phyloP scores from a whole-genome alignment of 2,329 filamentous ascomycete genomes.

The Epichloe gansuensis region DNA sequence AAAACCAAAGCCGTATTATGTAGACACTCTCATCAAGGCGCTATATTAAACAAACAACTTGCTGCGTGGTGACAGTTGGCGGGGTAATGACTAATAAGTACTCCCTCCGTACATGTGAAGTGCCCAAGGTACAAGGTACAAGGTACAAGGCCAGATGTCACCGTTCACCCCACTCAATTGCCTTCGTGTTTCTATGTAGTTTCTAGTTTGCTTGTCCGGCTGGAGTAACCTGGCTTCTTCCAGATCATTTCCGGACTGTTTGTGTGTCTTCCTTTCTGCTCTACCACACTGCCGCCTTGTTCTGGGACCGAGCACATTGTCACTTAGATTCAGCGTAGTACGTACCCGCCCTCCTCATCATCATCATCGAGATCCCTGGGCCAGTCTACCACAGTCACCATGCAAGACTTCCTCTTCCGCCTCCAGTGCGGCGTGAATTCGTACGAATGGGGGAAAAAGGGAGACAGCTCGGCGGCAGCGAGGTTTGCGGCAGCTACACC shows the following conservation, averaged over 20 bases:
- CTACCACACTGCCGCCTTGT: not conserved
- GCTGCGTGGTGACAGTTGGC: not conserved
- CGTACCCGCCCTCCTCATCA: too few relatives aligned
- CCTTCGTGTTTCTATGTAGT: not conserved
- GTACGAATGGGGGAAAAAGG: constrained; percentile 95
- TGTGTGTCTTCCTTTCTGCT: not conserved
- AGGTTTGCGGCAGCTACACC: constrained; percentile 80
- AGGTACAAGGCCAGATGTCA: too few relatives aligned
- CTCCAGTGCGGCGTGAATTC: constrained; percentile 91
- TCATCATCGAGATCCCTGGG: too few relatives aligned
- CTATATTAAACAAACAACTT: too few relatives aligned
- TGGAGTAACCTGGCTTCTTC: too few relatives aligned
- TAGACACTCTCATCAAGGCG: too few relatives aligned
- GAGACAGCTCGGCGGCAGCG: constrained; percentile 74
- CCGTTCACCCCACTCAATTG: too few relatives aligned
- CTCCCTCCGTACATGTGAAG: not conserved
- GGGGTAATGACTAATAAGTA: not conserved
- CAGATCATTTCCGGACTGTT: not conserved
- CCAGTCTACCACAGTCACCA: constrained; percentile 10
- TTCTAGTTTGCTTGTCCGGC: not conserved
- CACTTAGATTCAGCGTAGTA: too few relatives aligned
- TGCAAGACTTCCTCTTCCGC: constrained; percentile 78
- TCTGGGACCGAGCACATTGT: not conserved
- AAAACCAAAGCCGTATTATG: too few relatives aligned
- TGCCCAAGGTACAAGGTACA: too few relatives aligned